Evolutionary conservation across 768 basidiomycete species (phyloP).

Genomic region (Leucogyrophana mollusca): DNA sequence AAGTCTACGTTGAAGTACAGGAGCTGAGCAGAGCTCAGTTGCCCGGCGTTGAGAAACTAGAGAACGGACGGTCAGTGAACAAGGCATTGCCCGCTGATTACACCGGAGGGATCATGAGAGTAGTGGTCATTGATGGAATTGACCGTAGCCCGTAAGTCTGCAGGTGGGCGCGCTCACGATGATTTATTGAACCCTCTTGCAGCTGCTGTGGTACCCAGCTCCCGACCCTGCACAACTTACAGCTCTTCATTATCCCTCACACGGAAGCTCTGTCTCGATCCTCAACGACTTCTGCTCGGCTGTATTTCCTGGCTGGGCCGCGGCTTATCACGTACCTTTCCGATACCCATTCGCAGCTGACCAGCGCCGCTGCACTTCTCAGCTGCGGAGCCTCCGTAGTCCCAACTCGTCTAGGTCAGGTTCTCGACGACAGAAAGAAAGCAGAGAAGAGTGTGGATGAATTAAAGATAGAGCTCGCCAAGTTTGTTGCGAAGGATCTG

Average conservation of each 20-base stretch:
- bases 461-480: constrained; percentile 64
- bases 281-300: constrained; percentile 60
- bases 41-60: constrained; percentile 31
- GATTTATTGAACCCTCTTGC: constrained; percentile 5
- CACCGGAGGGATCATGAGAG: constrained; percentile 73
- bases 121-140: constrained; percentile 78
- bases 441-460: constrained; percentile 69
- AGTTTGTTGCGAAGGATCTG: constrained; percentile 41
- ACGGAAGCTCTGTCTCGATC: constrained; percentile 66
- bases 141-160: constrained; percentile 73
- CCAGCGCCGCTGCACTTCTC: constrained; percentile 55
- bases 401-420: constrained; percentile 64
- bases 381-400: constrained; percentile 69
- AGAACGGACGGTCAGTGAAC: constrained; percentile 50
- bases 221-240: constrained; percentile 70
- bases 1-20: constrained; percentile 71
- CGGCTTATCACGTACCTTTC: constrained; percentile 66
- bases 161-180: constrained; percentile 9
- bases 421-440: constrained; percentile 64
- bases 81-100: constrained; percentile 69
- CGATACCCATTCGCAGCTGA: constrained; percentile 54
- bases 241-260: constrained; percentile 69
- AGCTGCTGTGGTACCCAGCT: constrained; percentile 87
- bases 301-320: constrained; percentile 83
- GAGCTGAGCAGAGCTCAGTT: constrained; percentile 49